phyloP scores from a whole-genome alignment of 2,329 filamentous ascomycete genomes.

The Phaeosphaeria sp. region DNA sequence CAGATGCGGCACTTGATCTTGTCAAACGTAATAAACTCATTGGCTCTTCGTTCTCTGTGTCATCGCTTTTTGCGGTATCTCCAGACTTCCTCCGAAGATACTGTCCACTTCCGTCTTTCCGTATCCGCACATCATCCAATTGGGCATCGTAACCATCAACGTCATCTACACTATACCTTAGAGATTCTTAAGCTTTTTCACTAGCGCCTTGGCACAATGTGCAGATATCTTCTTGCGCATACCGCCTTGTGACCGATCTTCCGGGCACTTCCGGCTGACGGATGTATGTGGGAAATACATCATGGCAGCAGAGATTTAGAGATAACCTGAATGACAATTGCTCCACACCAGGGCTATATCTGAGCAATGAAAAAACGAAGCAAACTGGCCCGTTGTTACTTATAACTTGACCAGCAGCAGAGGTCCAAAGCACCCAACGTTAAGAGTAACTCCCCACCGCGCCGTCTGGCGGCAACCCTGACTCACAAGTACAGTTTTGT shows the following conservation, averaged over 20 bases:
- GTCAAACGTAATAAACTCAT: background rate
- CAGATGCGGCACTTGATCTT: background rate
- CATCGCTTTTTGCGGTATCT: background rate
- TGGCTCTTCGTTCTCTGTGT: background rate
- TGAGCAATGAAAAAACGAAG: background rate
- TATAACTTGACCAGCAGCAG: background rate
- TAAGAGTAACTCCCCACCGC: background rate
- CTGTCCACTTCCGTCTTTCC: background rate
- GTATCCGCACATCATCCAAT: conserved; percentile 19
- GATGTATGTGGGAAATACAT: background rate
- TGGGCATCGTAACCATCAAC: conserved; percentile 15
- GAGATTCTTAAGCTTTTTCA: conserved; percentile 27
- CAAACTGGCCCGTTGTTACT: background rate
- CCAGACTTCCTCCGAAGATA: conserved; percentile 23
- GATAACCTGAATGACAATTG: background rate
- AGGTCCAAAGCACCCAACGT: too few species aligned
- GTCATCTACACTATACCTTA: conserved; percentile 27
- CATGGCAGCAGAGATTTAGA: background rate
- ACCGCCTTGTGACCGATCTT: conserved; percentile 8
- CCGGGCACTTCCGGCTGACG: conserved; percentile 29
- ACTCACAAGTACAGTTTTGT: background rate
- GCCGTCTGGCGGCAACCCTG: background rate
- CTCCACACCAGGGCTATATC: background rate
- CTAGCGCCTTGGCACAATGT: conserved; percentile 17
- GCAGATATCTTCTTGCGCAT: conserved; percentile 13